Base-by-base conservation (phyloP, 2,329 filamentous ascomycete species). In the Lasiodiplodia theobromae region DNA sequence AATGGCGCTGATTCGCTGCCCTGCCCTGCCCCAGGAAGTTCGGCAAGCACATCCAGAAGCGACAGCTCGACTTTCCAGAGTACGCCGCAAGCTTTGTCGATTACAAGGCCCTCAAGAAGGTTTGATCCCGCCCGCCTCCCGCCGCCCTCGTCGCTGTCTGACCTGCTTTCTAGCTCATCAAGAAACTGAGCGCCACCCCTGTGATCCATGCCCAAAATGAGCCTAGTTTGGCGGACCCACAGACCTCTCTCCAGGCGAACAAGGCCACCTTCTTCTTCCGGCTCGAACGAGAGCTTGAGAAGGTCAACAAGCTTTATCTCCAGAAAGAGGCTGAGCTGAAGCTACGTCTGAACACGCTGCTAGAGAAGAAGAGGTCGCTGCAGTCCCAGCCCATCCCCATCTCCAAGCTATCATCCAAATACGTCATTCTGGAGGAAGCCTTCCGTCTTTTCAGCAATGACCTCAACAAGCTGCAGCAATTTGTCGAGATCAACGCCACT, bases 81-180 rank as follows among this genome's bases (percentile, higher is more conserved):
- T 99, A 99, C 91, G 95, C 96, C 71, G 94, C 95, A 72, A 97
- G 94, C 82, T 99, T 99, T 79, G 94, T 98, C 75, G 97, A 99
- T 83, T 99, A 99, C 86, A 99, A 99, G 84, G 94, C 94, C 70
- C 86, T 99, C 74, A 99, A 99, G 83, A 98, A 98, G 93, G 96
- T 97, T 78, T 71, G 82, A 69, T 47, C 68, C 68, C 67, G 68
- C 68, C 64, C 25, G n/a, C 28, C 28, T 49, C 49, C 57, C 44
- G 53, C 31, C 44, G 16, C 10, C 11, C 68, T 25, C 54, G 37
- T 8, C 28, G 28, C 51, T 34, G n/a, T 31, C 53, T 60, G 81
- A 72, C 63, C 71, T 52, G 67, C 54, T 38, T 23, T 68, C 76
- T 82, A 98, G 95, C 92, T 98, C 83, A 99, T 98, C 85, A 98